A percentile compares a stretch with the other conserved stretches of the same genome.
These are phyloP conservation scores for Cryptomeria japonica DNA, from an alignment of 75 land plant genomes.

Conservation along the genomic window DNA sequence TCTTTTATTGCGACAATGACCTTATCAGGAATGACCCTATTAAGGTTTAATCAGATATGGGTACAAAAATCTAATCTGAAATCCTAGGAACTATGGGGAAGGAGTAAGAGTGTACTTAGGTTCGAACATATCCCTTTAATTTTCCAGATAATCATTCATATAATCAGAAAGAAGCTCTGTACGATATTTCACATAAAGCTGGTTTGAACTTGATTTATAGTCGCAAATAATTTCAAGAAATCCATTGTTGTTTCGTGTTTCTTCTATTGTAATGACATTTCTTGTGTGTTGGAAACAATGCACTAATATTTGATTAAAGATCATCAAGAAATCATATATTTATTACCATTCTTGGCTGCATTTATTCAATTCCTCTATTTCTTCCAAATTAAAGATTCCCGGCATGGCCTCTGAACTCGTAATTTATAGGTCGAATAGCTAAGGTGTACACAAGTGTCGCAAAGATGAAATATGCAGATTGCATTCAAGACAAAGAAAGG, in stretches of 20 bases:
- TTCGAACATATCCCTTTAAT: background rate
- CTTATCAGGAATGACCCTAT: background rate
- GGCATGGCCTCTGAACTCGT: too few relatives aligned
- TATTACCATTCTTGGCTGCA: too few relatives aligned
- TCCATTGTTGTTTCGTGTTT: background rate
- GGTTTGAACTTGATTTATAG: background rate
- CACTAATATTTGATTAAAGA: background rate
- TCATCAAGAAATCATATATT: background rate
- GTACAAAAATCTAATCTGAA: background rate
- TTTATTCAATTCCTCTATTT: too few relatives aligned
- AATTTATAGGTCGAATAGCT: too few relatives aligned
- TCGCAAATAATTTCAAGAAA: background rate
- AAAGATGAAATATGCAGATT: too few relatives aligned
- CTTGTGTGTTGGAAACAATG: background rate
- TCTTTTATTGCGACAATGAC: background rate
- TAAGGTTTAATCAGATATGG: background rate
- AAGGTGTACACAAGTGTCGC: too few relatives aligned
- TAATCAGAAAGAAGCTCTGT: background rate
- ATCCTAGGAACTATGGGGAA: background rate
- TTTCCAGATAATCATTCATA: background rate
- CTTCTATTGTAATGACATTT: background rate
- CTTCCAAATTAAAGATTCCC: too few relatives aligned
- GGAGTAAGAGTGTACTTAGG: background rate
- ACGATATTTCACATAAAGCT: background rate
- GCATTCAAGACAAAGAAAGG: too few relatives aligned